Evolutionary conservation across 345 rosid genomes (phyloP).

Genomic region (Lagerstroemia speciosa): DNA sequence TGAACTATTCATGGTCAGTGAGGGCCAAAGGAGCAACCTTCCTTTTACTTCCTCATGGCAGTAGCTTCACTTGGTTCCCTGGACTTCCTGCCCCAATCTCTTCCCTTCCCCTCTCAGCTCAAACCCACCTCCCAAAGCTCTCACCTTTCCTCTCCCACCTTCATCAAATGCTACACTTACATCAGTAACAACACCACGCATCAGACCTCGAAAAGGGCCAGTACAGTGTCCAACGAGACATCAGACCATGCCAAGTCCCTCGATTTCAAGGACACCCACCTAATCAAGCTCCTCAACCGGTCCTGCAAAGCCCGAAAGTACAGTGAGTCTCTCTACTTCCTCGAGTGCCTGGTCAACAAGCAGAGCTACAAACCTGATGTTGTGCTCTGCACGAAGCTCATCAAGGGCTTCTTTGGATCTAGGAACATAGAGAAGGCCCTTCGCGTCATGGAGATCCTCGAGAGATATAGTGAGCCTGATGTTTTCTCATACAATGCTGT

Average conservation of each 20-base stretch:
- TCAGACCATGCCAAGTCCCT: constrained; percentile 39
- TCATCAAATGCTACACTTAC: constrained; percentile 10
- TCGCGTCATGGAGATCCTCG: constrained; percentile 71
- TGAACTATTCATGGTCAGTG: not conserved
- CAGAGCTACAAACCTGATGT: constrained; percentile 56
- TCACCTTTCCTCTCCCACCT: constrained; percentile 7
- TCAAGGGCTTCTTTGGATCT: constrained; percentile 52
- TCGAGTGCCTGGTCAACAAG: constrained; percentile 53
- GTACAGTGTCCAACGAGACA: constrained; percentile 27
- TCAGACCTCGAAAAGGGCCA: constrained; percentile 10
- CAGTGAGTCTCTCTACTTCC: constrained; percentile 57
- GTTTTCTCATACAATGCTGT: constrained; percentile 71
- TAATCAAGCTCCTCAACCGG: constrained; percentile 43
- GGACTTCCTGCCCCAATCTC: constrained; percentile 11
- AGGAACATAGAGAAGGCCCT: constrained; percentile 49
- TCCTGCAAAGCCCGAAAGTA: constrained; percentile 53
- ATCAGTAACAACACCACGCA: not conserved
- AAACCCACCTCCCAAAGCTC: constrained; percentile 26
- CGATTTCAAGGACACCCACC: constrained; percentile 50
- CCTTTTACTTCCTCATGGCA: constrained; percentile 7
- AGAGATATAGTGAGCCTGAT: constrained; percentile 62
- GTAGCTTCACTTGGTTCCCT: constrained; percentile 1
- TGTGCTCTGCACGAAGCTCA: constrained; percentile 67
- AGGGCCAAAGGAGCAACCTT: not conserved
- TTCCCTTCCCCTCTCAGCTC: constrained; percentile 16